Percentiles rank a stretch among this genome's conserved stretches.
phyloP scores from a whole-genome alignment of 2,329 filamentous ascomycete genomes.

The Phoma herbarum region DNA sequence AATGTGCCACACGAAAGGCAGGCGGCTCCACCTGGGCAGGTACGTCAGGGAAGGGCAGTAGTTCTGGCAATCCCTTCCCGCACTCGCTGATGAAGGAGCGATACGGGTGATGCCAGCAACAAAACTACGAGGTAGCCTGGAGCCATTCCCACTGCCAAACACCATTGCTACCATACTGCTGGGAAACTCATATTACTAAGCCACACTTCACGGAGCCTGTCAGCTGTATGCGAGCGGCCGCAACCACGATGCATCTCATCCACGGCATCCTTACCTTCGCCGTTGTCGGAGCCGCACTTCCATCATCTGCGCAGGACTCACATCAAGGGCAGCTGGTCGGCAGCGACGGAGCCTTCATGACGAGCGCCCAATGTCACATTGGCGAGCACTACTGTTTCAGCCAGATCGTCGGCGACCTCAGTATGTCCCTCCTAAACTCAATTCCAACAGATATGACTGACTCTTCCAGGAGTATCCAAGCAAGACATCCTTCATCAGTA shows the following conservation, averaged over 20 bases:
- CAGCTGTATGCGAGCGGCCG: background rate
- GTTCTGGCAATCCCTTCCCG: slow-evolving; percentile 5
- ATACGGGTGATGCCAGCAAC: background rate
- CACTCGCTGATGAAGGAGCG: slow-evolving; percentile 5
- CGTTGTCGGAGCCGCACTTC: slow-evolving; percentile 11
- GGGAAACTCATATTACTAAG: background rate
- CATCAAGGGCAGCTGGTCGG: background rate
- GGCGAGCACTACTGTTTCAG: slow-evolving; percentile 26
- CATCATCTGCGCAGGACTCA: slow-evolving; percentile 5
- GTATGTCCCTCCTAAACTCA: slow-evolving; percentile 8
- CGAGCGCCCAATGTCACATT: slow-evolving; percentile 16
- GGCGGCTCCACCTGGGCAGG: background rate
- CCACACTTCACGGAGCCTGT: background rate
- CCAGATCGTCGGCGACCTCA: slow-evolving; percentile 22
- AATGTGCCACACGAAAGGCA: slow-evolving; percentile 5
- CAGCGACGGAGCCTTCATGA: background rate
- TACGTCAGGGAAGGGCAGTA: slow-evolving; percentile 8
- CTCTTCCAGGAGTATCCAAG: slow-evolving; percentile 10
- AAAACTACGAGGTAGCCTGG: background rate
- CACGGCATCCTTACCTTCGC: slow-evolving; percentile 5
- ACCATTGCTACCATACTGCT: slow-evolving; percentile 1
- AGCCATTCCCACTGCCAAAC: background rate
- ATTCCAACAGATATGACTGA: background rate
- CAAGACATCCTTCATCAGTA: slow-evolving; percentile 31
- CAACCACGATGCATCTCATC: slow-evolving; percentile 9